Percentiles rank a stretch among this genome's conserved stretches.
Evolutionary conservation across 176 grass and related monocot genomes (phyloP).

Genomic region (Pontederia paniculata): DNA sequence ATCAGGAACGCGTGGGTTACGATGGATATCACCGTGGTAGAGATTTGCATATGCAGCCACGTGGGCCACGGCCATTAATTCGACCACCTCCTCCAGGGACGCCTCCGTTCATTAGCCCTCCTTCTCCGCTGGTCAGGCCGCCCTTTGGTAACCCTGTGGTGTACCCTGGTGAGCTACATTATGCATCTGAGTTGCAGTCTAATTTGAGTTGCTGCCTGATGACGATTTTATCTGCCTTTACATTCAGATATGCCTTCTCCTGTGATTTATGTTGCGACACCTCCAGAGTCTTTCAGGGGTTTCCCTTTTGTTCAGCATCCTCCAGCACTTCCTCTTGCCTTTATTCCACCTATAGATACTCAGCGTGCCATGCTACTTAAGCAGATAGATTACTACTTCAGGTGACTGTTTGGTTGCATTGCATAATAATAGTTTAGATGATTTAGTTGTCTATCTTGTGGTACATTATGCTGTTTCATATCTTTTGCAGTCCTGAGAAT

Average conservation of each 20-base stretch:
- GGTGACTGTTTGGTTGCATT: slow-evolving; percentile 24
- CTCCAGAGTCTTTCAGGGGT: slow-evolving; percentile 49
- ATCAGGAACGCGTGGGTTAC: slow-evolving; percentile 31
- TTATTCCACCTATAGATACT: slow-evolving; percentile 17
- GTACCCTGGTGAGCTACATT: slow-evolving; percentile 32
- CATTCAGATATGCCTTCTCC: slow-evolving; percentile 55
- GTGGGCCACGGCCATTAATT: slow-evolving; percentile 19
- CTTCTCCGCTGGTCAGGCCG: slow-evolving; percentile 10
- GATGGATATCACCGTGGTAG: slow-evolving; percentile 33
- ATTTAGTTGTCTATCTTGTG: background rate
- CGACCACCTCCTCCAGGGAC: slow-evolving; percentile 18
- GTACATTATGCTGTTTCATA: slow-evolving; percentile 19
- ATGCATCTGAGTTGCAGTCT: background rate
- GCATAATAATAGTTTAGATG: background rate
- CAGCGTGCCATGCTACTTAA: slow-evolving; percentile 39
- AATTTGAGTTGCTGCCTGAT: background rate
- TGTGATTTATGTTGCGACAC: slow-evolving; percentile 65
- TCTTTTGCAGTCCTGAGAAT: slow-evolving; percentile 65
- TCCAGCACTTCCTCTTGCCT: slow-evolving; percentile 41
- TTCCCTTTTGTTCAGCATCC: slow-evolving; percentile 45
- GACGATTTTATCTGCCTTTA: background rate
- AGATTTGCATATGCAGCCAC: slow-evolving; percentile 3
- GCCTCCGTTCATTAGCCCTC: slow-evolving; percentile 33
- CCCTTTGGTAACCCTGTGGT: slow-evolving; percentile 26
- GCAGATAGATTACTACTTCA: slow-evolving; percentile 98